Base-by-base conservation (phyloP, 805 yeast genomes). In the Pichia cephalocereana region DNA sequence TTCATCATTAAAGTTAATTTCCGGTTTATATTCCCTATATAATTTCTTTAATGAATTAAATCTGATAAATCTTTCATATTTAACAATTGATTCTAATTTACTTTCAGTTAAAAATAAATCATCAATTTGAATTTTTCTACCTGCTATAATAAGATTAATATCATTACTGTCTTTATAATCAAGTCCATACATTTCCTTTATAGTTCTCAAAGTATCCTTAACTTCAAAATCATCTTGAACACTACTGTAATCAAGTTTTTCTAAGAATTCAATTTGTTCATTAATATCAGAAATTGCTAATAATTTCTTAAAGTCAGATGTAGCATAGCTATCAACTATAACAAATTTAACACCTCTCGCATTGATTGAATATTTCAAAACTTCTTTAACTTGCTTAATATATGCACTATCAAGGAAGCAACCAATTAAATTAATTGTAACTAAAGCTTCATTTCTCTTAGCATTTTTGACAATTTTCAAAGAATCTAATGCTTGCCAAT, bases 361-460 rank as follows among this genome's bases (percentile, higher is more conserved):
- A 6, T 12, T 14, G 19, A 40, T 17, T 10, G 45, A 39, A 41
- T 48, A 58, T 38, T 62, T 53, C 34, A 74, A 52, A 0, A 73
- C 51, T 32, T 66, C 66, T 19, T 62, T 45, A 10, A 83, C 57
- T 58, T 83, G 86, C 6, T 63, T 51, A 30, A 74, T 54, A 8
- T 75, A 66, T 6, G 57, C 41, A 2, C 53, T 31, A 2, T 69
- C 57, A 28, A 68, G 64, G 48, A 82, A 73, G 55, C 81, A 77
- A 37, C 86, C 93, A 46, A 80, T 69, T 11, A 84, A 54, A 63
- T 87, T 80, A 9, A 81, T 41, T 1, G 68, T 60, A 11, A 54
- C 48, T 6, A 50, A 45, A 8, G 52, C 23, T 15, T 42, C 47
- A 15, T 44, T 40, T 26, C 38, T 32, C 9, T 39, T 23, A 17